Evolutionary conservation across 805 yeast genomes (phyloP), one percentile per base, ranked within the genome.

Genomic region (Ogataea haglerorum): DNA sequence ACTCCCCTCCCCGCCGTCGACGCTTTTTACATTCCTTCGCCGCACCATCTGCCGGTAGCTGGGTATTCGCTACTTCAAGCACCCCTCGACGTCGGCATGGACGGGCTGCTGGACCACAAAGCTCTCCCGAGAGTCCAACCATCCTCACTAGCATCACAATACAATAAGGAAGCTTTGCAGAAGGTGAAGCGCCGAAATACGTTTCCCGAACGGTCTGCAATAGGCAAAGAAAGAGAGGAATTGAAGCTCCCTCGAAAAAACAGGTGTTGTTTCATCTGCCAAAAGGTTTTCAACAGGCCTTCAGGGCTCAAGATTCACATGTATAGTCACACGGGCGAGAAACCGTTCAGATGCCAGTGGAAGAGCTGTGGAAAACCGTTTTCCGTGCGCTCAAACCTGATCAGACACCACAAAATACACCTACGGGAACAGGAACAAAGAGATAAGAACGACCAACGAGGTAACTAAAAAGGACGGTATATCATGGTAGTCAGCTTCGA

Each of bases 291-390:
- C 66, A 82, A 85, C 51, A 75, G 95, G 55, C 90, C 95, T 7
- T 81, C 89, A 9, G 86, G 93, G 1, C 67, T 87, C 40, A 82
- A 80, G 47, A 87, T 90, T 4, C 96, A 88, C 61, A 69, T 74
- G 49, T 76, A 86, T 49, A 82, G 85, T 6, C 96, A 88, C 58
- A 82, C 88, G 0, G 89, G 89, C n/a, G 88, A 80, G 54, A 82
- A 81, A 49, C 89, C 89, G 7, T 82, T 77, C 56, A 64, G 65
- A 41, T 82, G 88, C 57, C 49, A 51, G 16, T 82, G 85, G 78
- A 65, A 65, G 1, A 76, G 73, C 14, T 88, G 96, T 61, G 78
- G 76, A 0, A 78, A 82, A 53, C 54, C 73, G 4, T 88, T 88
- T 57, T 77, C 82, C 13, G 89, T 90, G 15, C 76, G 86, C 55